phyloP scores from a whole-genome alignment of 148 eudicot species.

The Fagopyrum tataricum region DNA sequence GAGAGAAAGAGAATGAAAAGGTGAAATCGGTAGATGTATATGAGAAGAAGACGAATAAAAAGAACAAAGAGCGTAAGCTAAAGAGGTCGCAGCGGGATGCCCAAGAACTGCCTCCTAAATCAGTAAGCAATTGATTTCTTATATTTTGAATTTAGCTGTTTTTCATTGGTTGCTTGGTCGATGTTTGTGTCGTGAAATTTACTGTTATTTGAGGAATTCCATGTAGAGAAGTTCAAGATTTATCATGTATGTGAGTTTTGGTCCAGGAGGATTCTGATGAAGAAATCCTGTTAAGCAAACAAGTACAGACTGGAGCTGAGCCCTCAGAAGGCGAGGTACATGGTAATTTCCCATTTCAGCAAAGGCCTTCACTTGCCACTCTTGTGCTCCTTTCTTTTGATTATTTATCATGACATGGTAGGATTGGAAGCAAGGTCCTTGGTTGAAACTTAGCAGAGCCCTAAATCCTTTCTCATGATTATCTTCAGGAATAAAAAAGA shows the following conservation, averaged over 20 bases:
- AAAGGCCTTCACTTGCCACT: neutral
- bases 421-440: neutral
- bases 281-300: slow-evolving; percentile 9
- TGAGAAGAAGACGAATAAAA: neutral
- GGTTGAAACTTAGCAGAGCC: neutral
- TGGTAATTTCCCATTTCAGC: slow-evolving; percentile 26
- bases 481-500: neutral
- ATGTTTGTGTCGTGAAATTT: neutral
- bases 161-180: neutral
- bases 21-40: neutral
- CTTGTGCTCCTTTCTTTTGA: neutral
- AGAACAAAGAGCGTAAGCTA: neutral
- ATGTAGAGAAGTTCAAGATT: too few relatives aligned
- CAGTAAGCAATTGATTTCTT: neutral
- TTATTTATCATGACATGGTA: neutral
- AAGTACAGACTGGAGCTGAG: slow-evolving; percentile 16
- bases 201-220: neutral
- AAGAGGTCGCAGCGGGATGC: slow-evolving; percentile 10
- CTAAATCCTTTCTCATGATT: neutral
- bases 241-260: neutral
- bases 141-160: neutral
- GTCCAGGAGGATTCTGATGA: slow-evolving; percentile 1
- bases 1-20: neutral
- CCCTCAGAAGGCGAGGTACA: slow-evolving; percentile 45
- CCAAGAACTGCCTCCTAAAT: slow-evolving; percentile 7